Percentiles rank a stretch among this genome's conserved stretches.
Evolutionary conservation across 768 basidiomycete genomes (phyloP).

Genomic region (Clitopilus passeckerianus): DNA sequence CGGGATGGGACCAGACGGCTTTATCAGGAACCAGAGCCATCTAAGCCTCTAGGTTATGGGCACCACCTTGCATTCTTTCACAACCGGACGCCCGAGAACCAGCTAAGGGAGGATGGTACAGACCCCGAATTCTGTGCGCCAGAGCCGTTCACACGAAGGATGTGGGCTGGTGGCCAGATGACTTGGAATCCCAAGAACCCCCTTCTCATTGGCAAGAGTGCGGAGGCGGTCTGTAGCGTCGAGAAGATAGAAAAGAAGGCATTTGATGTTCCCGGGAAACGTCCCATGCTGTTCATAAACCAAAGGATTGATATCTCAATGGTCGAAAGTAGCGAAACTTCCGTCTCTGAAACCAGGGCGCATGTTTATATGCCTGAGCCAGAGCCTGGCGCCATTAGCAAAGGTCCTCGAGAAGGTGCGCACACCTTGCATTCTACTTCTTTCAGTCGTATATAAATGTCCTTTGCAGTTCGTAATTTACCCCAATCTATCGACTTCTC

Average conservation of each 20-base stretch:
- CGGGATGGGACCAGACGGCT: constrained; percentile 51
- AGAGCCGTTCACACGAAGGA: constrained; percentile 66
- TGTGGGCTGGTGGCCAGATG: constrained; percentile 78
- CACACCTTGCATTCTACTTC: background rate
- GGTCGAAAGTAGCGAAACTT: constrained; percentile 37
- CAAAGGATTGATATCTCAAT: constrained; percentile 52
- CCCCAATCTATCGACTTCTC: constrained; percentile 50
- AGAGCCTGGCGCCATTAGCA: constrained; percentile 19
- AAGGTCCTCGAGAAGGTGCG: constrained; percentile 39
- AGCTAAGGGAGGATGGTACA: constrained; percentile 64
- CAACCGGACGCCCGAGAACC: constrained; percentile 49
- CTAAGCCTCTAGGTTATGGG: constrained; percentile 47
- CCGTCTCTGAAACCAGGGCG: constrained; percentile 56
- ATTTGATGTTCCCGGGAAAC: constrained; percentile 41
- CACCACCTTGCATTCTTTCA: constrained; percentile 78
- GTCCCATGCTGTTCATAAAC: constrained; percentile 73
- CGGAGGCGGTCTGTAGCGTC: constrained; percentile 43
- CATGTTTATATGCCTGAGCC: constrained; percentile 57
- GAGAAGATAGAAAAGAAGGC: constrained; percentile 57
- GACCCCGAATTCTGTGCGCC: constrained; percentile 71
- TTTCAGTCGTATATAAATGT: constrained; percentile 1
- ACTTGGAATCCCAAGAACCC: constrained; percentile 47
- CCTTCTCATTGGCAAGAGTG: constrained; percentile 49
- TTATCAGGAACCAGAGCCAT: constrained; percentile 34
- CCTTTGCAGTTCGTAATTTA: constrained; percentile 40